Base-by-base conservation (phyloP, 1,284 basidiomycete species). In the Naganishia sp. region DNA sequence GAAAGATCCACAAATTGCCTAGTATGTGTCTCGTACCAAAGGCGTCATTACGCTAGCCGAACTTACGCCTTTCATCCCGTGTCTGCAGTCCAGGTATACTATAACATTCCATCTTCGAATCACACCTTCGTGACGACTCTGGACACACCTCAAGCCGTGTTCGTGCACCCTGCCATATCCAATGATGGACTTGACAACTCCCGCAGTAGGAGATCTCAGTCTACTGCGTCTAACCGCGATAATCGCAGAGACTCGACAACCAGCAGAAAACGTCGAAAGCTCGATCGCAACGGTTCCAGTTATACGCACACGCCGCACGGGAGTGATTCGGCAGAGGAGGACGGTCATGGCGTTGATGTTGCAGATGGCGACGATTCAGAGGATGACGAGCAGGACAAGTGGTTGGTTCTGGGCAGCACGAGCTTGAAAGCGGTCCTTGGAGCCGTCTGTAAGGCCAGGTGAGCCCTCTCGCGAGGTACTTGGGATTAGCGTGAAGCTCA, bases 1-100 rank as follows among this genome's bases (percentile, higher is more conserved):
- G 67, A 25, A 68, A 63, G 31, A 68, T 68, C 47, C 62, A 68
- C 31, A 65, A 65, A 21, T 35, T 68, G 31, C 67, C 67, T n/a
- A 60, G 67, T 66, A 63, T 39, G 67, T 32, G 25, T 18, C n/a
- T 32, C 23, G 28, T 13, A 21, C 7, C 6, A 50, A 2, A 6
- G n/a, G 39, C 21, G 10, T 13, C 6, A 39, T 39, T 39, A 39
- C 35, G 35, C 35, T 10, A 39, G 13, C 35, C 2, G 13, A 25
- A 41, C 21, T 57, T 13, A 57, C 21, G 21, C 11, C 46, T 35
- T 51, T 17, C 35, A n/a, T 52, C 25, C 35, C 6, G 45, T 18
- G 62, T 42, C 23, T 25, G n/a, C 55, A 69, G 68, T 69, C 50
- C 64, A 65, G 25, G 61, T 69, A 28, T 62, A 50, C 45, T 69